phyloP scores from a whole-genome alignment of 108 stramenopile genomes.

The Skeletonema potamos region DNA sequence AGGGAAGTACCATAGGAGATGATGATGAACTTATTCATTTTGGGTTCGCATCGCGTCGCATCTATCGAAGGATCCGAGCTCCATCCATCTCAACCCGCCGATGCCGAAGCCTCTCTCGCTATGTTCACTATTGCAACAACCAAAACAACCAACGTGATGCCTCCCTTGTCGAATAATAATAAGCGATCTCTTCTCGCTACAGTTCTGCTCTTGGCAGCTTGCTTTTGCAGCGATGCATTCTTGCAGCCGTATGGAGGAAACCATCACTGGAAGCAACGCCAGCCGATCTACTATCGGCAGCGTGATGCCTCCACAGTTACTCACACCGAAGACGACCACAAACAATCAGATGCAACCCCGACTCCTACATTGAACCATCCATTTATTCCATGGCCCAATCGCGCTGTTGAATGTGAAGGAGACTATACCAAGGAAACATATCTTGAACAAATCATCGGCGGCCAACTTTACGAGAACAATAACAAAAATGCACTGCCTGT shows the following conservation, averaged over 20 bases:
- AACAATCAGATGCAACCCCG: background rate
- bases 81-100: background rate
- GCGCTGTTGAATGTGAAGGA: background rate
- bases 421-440: background rate
- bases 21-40: no score
- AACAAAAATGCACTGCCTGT: conserved; percentile 51
- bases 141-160: background rate
- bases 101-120: no score
- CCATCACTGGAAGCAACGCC: background rate
- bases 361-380: background rate
- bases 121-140: background rate
- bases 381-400: background rate
- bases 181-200: background rate
- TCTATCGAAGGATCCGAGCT: background rate
- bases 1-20: background rate
- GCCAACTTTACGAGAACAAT: conserved; percentile 58
- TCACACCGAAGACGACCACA: background rate
- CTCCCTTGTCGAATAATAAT: background rate
- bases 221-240: background rate
- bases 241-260: background rate
- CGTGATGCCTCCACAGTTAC: background rate
- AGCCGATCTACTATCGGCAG: background rate
- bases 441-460: conserved; percentile 18
- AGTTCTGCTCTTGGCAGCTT: background rate
- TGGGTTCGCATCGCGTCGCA: no score